phyloP scores from a whole-genome alignment of 768 basidiomycete species.

The Royoungia palumana region DNA sequence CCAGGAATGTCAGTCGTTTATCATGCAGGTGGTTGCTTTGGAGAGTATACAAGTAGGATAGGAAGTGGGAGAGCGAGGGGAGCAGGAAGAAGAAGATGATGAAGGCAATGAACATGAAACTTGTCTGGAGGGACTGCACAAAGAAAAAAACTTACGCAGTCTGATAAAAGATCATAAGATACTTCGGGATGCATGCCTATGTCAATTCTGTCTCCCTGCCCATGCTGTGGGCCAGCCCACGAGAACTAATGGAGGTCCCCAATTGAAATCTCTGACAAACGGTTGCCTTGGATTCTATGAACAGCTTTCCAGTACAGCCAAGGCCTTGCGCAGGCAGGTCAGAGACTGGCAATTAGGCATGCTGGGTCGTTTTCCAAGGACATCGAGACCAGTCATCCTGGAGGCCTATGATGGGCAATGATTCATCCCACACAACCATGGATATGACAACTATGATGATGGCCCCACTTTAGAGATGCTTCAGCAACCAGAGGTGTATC shows the following conservation, averaged over 20 bases:
- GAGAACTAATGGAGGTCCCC: no score
- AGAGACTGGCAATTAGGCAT: background rate
- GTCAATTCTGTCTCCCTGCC: background rate
- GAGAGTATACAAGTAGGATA: no score
- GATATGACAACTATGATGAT: conserved; percentile 8
- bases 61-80: background rate
- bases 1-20: background rate
- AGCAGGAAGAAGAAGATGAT: background rate
- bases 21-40: background rate
- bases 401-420: background rate
- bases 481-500: background rate
- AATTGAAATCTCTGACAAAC: background rate
- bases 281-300: background rate
- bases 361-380: background rate
- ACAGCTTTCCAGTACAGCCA: background rate
- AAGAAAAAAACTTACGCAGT: no score
- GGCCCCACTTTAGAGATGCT: conserved; percentile 9
- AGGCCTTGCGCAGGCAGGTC: background rate
- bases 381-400: background rate
- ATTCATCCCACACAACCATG: background rate
- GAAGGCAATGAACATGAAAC: background rate
- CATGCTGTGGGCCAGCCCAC: background rate
- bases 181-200: background rate
- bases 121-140: background rate
- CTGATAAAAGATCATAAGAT: background rate